These are phyloP conservation scores for Aurifilum marmelostoma DNA, from an alignment of 2,329 filamentous ascomycete species.

Conservation along the genomic window DNA sequence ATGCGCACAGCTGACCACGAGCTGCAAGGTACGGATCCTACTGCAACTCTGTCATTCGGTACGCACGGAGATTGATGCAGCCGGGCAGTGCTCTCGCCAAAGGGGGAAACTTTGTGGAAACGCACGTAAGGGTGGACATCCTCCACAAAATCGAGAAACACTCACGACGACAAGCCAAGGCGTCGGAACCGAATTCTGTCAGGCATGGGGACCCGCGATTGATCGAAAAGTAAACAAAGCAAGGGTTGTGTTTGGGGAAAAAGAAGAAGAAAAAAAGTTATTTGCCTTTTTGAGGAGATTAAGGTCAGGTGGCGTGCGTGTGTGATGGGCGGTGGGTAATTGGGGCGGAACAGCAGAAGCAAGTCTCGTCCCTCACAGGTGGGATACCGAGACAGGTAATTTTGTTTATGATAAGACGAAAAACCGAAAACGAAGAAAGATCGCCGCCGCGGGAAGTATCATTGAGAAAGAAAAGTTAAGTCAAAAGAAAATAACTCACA, in stretches of 20 bases:
- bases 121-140: not conserved
- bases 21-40: constrained; percentile 24
- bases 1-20: constrained; percentile 21
- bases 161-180: constrained; percentile 25
- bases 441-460: constrained; percentile 30
- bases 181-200: constrained; percentile 24
- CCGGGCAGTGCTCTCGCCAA: not conserved
- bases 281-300: constrained; percentile 18
- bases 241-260: constrained; percentile 2
- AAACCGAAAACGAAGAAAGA: constrained; percentile 14
- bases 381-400: constrained; percentile 17
- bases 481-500: constrained; percentile 57
- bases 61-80: constrained; percentile 17
- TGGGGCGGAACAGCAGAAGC: constrained; percentile 18
- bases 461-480: constrained; percentile 29
- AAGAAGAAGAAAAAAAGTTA: constrained; percentile 18
- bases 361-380: constrained; percentile 5
- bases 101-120: constrained; percentile 2
- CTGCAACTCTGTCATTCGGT: constrained; percentile 3
- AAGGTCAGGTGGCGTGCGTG: constrained; percentile 11
- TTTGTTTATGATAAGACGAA: not conserved
- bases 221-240: constrained; percentile 1
- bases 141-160: constrained; percentile 6
- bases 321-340: constrained; percentile 1
- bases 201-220: not conserved